Evolutionary conservation across 108 stramenopile species (phyloP), one percentile per base, ranked within the genome.

Genomic region (Pseudonitzschia multistriata): DNA sequence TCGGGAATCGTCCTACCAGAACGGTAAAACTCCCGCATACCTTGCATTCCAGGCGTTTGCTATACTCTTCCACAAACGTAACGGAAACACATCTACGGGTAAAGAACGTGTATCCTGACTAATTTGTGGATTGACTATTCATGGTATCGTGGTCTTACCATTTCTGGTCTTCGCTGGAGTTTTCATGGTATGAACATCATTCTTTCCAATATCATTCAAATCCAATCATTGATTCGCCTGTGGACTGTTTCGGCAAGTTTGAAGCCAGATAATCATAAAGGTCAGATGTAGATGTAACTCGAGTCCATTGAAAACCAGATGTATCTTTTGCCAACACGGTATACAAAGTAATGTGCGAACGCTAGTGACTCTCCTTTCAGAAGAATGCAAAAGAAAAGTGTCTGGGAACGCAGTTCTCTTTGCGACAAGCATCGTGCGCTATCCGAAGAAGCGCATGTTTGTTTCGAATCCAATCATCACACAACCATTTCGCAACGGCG

Each of bases 381-480:
- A 62, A 39, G 56, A 24, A 11, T 39, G 45, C 64, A 63, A 50
- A 62, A 48, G 50, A 29, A 66, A 68, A 77, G 76, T 77, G 76
- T 77, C 76, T 77, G 76, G 76, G 76, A 60, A 77, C 76, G 68
- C 5, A 62, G 29, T 66, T 11, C 11, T 25, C 71, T 39, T 77
- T 29, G 76, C 70, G 76, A 77, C 11, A 60, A 42, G 31, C 1
- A 3, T 37, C 17, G 2, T 11, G 28, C 3, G 7, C 28, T 61
- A 3, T 37, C 13, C 40, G 6, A 27, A 64, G 25, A 45, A 70
- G 24, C 14, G 40, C 57, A 14, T 7, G 3, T 3, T 40, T 66
- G 39, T 22, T 33, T 15, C 31, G 15, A 42, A 66, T 40, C 10
- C 45, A 6, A 42, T 42, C 45, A 42, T 66, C 39, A 33, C 10